phyloP scores from a whole-genome alignment of 1,139 yeast species.

The Meyerozyma athensensis region DNA sequence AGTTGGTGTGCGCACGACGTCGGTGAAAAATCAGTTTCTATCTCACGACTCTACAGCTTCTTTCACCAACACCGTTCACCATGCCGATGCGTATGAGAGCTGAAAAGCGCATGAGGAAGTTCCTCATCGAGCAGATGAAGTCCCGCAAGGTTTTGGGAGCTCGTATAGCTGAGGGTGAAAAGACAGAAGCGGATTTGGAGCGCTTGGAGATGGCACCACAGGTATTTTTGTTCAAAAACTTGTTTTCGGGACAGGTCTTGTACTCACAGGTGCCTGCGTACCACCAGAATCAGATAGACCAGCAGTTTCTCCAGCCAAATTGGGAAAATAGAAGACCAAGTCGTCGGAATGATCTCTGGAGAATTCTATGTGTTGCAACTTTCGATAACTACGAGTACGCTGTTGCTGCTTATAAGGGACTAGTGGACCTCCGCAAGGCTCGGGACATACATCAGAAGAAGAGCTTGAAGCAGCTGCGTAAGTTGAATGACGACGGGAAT shows the following conservation, averaged over 20 bases:
- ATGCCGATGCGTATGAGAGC: constrained; percentile 45
- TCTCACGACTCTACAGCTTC: neutral
- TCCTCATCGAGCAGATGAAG: constrained; percentile 44
- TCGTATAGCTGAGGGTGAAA: constrained; percentile 39
- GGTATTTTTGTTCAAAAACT: constrained; percentile 75
- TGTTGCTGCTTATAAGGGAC: constrained; percentile 67
- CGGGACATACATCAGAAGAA: constrained; percentile 59
- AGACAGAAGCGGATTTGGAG: constrained; percentile 28
- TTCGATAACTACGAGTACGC: constrained; percentile 63
- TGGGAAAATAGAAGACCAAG: constrained; percentile 85
- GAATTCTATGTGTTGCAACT: constrained; percentile 82
- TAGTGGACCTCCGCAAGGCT: constrained; percentile 66
- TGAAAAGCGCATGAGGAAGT: constrained; percentile 48
- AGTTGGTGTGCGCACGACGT: constrained; percentile 6
- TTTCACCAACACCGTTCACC: constrained; percentile 12
- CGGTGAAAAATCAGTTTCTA: constrained; percentile 2
- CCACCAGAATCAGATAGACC: constrained; percentile 67
- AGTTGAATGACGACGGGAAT: constrained; percentile 71
- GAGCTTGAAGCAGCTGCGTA: constrained; percentile 65
- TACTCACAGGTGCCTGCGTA: constrained; percentile 80
- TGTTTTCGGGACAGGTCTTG: constrained; percentile 84
- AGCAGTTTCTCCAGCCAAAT: constrained; percentile 68
- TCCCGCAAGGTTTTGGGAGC: constrained; percentile 43
- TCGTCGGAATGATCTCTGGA: constrained; percentile 83
- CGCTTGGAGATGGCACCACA: constrained; percentile 63